Conservation (phyloP, 306 rosid genomes). For the Geum urbanum region DNA sequence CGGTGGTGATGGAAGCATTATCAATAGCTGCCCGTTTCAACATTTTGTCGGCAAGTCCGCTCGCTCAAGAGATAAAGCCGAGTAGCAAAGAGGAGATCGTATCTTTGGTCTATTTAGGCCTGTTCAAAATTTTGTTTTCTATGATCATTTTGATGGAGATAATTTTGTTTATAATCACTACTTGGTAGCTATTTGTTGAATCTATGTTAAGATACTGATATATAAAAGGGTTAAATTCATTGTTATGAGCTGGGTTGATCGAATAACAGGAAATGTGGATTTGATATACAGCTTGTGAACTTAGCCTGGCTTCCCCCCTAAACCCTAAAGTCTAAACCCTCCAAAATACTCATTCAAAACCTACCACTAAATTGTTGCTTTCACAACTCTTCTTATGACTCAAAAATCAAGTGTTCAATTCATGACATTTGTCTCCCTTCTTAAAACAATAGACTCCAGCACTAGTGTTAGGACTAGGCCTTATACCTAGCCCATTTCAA, state of each 20-base stretch:
- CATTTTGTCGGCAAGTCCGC: neutral
- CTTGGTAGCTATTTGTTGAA: neutral
- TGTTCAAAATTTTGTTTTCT: neutral
- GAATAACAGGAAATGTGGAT: neutral
- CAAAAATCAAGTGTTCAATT: too few relatives aligned
- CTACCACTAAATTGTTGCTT: constrained; percentile 4
- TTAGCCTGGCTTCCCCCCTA: neutral
- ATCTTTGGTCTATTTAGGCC: neutral
- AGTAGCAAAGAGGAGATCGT: neutral
- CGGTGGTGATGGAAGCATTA: constrained; percentile 8
- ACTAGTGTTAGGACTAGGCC: too few relatives aligned
- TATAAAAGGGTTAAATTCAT: neutral
- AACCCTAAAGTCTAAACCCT: neutral
- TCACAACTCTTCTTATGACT: neutral
- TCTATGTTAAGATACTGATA: neutral
- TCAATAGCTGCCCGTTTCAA: neutral
- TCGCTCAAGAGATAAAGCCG: neutral
- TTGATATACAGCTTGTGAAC: neutral
- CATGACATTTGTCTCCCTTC: too few relatives aligned
- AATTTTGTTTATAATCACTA: neutral
- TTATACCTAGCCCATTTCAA: too few relatives aligned
- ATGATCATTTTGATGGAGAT: neutral
- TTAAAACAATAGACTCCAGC: too few relatives aligned
- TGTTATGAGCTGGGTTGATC: neutral
- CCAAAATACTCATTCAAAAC: neutral